Conservation (phyloP, 371 early-diverging fungal species). For the Umbelopsis sp. region DNA sequence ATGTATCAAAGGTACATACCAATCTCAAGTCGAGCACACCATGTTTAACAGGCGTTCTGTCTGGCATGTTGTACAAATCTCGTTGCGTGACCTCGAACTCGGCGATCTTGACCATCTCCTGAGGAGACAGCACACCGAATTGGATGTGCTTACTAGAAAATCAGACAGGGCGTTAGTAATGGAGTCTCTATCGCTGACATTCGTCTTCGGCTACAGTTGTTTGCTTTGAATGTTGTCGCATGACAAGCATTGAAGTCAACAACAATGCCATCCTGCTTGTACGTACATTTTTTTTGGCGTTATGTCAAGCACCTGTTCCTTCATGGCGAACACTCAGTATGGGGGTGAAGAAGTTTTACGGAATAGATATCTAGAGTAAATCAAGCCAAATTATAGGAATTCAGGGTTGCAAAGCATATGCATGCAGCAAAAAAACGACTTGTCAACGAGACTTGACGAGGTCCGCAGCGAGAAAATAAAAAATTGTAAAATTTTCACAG, state of each 20-base stretch:
- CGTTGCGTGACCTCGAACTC: slow-evolving; percentile 91
- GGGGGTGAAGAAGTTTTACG: not conserved
- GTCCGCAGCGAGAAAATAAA: not conserved
- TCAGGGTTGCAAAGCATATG: slow-evolving; percentile 1
- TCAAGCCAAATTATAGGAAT: not conserved
- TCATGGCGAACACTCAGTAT: slow-evolving; percentile 53
- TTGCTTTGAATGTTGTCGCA: too few species aligned
- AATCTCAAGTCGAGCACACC: slow-evolving; percentile 92
- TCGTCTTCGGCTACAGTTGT: too few species aligned
- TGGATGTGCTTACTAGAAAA: slow-evolving; percentile 77
- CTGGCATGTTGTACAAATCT: slow-evolving; percentile 88
- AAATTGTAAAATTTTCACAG: slow-evolving; percentile 8
- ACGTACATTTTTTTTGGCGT: slow-evolving; percentile 82
- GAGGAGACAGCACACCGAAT: slow-evolving; percentile 88
- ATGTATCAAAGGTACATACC: slow-evolving; percentile 44
- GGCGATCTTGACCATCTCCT: slow-evolving; percentile 81
- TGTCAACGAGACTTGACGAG: not conserved
- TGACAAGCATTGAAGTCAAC: too few species aligned
- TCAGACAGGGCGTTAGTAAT: not conserved
- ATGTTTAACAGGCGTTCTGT: slow-evolving; percentile 78
- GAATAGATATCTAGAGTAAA: not conserved
- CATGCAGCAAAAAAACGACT: not conserved
- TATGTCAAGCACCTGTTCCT: slow-evolving; percentile 78
- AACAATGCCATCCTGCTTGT: not conserved
- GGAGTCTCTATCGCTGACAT: too few species aligned